Evolutionary conservation across 345 rosid genomes (phyloP), one percentile per base, ranked within the genome.

Genomic region (Aquilaria malaccensis): DNA sequence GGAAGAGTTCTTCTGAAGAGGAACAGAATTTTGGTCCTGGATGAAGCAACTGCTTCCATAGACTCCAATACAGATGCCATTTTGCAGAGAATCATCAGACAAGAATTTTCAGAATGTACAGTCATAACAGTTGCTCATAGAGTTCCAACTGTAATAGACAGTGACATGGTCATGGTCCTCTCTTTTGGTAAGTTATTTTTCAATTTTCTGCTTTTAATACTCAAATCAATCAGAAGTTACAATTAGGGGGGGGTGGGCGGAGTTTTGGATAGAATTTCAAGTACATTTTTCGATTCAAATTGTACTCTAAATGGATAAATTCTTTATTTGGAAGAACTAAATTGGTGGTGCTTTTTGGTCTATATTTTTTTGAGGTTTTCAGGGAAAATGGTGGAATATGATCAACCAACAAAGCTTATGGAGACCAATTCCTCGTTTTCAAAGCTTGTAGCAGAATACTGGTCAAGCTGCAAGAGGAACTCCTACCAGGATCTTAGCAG

Each of bases 111-210:
- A 6, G 71, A 75, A 2, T 84, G 89, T 68, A 89, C 91, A 0
- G 87, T 86, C 53, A 76, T 89, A 62, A 84, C 96, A 7, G 86
- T 81, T 4, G 88, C 96, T 11, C 96, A 89, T 57, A 78, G 91
- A 64, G 88, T 84, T 30, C 94, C 91, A 43, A 84, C 87, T 2
- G 85, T 86, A 45, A 76, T 83, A 50, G 85, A 89, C 61, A 84
- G 91, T 70, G 87, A 83, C 75, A 86, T 82, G 96, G 89, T 84
- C 84, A 79, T 86, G 91, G 89, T 83, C 70, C 91, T 89, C 67
- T 84, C 89, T 11, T 77, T 68, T 70, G 91, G 91, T 86, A 75
- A 58, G 55, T 5, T 50, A 10, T 54, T 62, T 10, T 58, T 52
- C 45, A 53, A 47, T 51, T 6, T 5, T 49, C 10, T 22, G 22